A percentile compares a stretch with the other conserved stretches of the same genome.
Conservation (phyloP, 768 basidiomycete species). For the Naganishia randhawae region DNA sequence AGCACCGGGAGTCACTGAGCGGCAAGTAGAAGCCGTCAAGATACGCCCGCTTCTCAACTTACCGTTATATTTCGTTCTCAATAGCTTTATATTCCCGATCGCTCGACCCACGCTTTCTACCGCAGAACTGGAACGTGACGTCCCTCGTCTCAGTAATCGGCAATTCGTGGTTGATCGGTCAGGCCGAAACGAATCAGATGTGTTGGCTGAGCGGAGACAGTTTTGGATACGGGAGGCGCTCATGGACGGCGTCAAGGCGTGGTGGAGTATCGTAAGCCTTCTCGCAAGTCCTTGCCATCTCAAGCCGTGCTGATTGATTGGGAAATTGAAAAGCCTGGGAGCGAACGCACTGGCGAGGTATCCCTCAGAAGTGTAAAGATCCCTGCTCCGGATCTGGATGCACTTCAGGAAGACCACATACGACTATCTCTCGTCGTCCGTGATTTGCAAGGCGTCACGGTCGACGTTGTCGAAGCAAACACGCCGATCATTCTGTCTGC, state of each 20-base stretch:
- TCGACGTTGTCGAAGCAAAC: slow-evolving; percentile 6
- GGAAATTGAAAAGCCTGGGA: background rate
- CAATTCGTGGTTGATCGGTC: slow-evolving; percentile 16
- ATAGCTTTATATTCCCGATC: slow-evolving; percentile 52
- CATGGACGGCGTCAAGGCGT: background rate
- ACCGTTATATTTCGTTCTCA: background rate
- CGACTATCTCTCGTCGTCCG: background rate
- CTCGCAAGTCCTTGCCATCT: background rate
- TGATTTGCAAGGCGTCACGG: background rate
- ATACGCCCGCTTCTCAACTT: background rate
- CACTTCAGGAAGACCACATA: background rate
- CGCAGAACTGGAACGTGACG: background rate
- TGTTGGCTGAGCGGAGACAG: slow-evolving; percentile 3
- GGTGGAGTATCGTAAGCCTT: slow-evolving; percentile 12
- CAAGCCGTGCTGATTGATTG: background rate
- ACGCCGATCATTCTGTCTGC: slow-evolving; percentile 3
- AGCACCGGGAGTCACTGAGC: slow-evolving; percentile 80
- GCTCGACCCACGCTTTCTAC: slow-evolving; percentile 53
- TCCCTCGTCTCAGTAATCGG: slow-evolving; percentile 6
- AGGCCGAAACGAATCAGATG: background rate
- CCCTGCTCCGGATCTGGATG: background rate
- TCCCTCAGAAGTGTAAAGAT: background rate
- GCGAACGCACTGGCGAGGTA: slow-evolving; percentile 8
- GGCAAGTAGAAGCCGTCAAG: slow-evolving; percentile 64
- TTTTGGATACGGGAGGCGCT: slow-evolving; percentile 14